These are phyloP conservation scores for Exophiala calicioides DNA, from an alignment of 2,329 filamentous ascomycete species.

Conservation along the genomic window DNA sequence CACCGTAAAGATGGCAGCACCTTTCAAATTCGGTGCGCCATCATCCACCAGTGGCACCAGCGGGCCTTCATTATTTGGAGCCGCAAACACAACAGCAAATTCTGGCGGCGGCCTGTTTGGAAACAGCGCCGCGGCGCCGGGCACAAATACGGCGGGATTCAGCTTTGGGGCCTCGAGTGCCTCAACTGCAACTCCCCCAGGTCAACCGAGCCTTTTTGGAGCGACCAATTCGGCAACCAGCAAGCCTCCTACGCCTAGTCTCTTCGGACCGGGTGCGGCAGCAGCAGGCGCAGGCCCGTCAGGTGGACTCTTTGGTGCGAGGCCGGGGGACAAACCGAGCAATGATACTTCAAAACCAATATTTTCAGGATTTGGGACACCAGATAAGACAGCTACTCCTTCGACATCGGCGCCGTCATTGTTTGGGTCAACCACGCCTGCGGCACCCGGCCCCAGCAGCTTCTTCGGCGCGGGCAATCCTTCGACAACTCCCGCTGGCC, in stretches of 20 bases:
- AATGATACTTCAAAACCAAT: constrained; percentile 12
- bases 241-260: constrained; percentile 16
- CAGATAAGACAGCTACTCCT: constrained; percentile 21
- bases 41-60: constrained; percentile 17
- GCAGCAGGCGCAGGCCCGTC: constrained; percentile 1
- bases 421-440: constrained; percentile 38
- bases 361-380: constrained; percentile 23
- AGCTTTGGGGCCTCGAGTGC: constrained; percentile 16
- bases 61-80: constrained; percentile 26
- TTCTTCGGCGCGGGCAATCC: constrained; percentile 41
- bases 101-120: constrained; percentile 25
- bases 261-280: constrained; percentile 24
- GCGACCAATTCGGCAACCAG: constrained; percentile 10
- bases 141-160: constrained; percentile 18
- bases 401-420: constrained; percentile 36
- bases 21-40: constrained; percentile 22
- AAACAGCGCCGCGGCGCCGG: constrained; percentile 18
- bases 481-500: constrained; percentile 54
- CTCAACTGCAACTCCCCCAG: constrained; percentile 3
- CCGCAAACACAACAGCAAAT: constrained; percentile 16
- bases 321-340: constrained; percentile 14
- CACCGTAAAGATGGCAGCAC: constrained; percentile 26
- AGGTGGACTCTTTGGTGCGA: constrained; percentile 16
- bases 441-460: constrained; percentile 40
- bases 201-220: constrained; percentile 8